These are phyloP conservation scores for Selaginella tamariscina DNA, from an alignment of 75 land plant genomes.

Conservation along the genomic window DNA sequence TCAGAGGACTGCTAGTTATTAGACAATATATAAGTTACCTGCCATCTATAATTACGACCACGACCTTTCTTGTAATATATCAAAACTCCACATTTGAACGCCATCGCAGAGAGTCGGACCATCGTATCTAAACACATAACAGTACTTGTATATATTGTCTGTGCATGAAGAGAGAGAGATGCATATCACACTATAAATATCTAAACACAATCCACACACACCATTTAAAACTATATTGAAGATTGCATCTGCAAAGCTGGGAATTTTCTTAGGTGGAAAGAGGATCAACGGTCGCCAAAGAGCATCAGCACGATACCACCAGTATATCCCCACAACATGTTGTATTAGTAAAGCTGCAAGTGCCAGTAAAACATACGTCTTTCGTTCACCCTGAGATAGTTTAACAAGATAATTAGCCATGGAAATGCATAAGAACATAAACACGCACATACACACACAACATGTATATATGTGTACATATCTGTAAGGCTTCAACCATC, in stretches of 20 bases:
- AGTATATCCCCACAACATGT: slow-evolving; percentile 63
- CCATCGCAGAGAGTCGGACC: slow-evolving; percentile 90
- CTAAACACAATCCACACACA: no score
- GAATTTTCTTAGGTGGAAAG: slow-evolving; percentile 64
- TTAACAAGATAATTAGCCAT: no score
- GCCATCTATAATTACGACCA: slow-evolving; percentile 84
- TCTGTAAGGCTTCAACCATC: no score
- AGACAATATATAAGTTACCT: slow-evolving; percentile 39
- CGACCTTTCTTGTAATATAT: slow-evolving; percentile 86
- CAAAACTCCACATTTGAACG: slow-evolving; percentile 57
- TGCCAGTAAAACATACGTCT: slow-evolving; percentile 36
- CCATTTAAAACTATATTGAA: slow-evolving; percentile 88
- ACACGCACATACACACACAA: no score
- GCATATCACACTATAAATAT: no score
- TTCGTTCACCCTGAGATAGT: slow-evolving; percentile 60
- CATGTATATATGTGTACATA: no score
- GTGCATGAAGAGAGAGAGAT: no score
- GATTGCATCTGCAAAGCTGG: slow-evolving; percentile 80
- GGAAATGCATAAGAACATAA: no score
- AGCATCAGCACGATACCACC: slow-evolving; percentile 76
- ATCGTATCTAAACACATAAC: slow-evolving; percentile 51
- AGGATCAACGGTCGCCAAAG: slow-evolving; percentile 45
- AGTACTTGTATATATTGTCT: neutral
- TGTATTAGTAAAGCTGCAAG: slow-evolving; percentile 28
- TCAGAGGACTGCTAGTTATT: no score